Percentiles rank a stretch among this genome's conserved stretches.
These are phyloP conservation scores for Lactarius deliciosus DNA, from an alignment of 768 basidiomycete species.

Conservation along the genomic window DNA sequence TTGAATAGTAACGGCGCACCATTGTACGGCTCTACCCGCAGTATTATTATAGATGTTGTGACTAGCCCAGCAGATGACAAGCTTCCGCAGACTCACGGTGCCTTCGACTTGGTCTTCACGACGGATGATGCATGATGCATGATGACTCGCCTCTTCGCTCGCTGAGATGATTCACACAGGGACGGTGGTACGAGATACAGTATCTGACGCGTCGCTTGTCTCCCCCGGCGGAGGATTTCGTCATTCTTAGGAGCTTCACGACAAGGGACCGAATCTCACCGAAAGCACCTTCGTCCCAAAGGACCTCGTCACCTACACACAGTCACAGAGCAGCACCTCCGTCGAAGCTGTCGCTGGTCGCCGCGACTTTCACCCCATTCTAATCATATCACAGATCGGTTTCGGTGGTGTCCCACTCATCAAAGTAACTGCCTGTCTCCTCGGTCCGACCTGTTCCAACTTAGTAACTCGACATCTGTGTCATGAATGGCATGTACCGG, in stretches of 20 bases:
- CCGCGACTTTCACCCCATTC: background rate
- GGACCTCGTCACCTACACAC: background rate
- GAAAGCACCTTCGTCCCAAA: background rate
- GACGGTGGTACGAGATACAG: background rate
- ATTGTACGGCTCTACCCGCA: background rate
- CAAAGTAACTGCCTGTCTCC: background rate
- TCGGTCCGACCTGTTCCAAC: background rate
- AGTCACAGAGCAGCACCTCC: background rate
- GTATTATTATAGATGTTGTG: background rate
- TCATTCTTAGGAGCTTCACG: background rate
- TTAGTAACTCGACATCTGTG: background rate
- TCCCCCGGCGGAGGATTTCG: background rate
- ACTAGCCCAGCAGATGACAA: background rate
- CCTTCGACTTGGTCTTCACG: background rate
- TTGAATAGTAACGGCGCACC: constrained; percentile 1
- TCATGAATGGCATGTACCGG: background rate
- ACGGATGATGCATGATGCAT: background rate
- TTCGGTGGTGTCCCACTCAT: background rate
- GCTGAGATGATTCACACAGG: background rate
- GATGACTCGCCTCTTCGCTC: background rate
- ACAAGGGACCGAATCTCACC: background rate
- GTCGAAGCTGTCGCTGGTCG: background rate
- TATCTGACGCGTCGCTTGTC: background rate
- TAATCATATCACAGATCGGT: background rate
- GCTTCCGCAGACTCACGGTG: too few species aligned